Evolutionary conservation across 352 stramenopile species (phyloP).

Genomic region (Phytophthora kernoviae): DNA sequence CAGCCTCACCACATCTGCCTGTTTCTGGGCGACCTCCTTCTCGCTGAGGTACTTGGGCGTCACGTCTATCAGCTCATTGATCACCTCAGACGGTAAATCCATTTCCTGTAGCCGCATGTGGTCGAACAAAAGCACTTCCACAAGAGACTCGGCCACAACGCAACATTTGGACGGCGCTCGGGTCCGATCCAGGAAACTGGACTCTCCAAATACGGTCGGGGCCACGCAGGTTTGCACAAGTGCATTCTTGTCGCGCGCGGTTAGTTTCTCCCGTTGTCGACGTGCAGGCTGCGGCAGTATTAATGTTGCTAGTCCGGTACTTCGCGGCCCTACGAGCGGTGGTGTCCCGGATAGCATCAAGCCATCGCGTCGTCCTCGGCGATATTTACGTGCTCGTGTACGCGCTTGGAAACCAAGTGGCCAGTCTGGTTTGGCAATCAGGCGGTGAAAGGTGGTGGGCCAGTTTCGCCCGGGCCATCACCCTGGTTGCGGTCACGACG

Average conservation of each 20-base stretch:
- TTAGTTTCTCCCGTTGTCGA: conserved; percentile 31
- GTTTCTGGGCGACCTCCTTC: conserved; percentile 50
- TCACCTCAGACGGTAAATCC: conserved; percentile 60
- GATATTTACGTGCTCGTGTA: conserved; percentile 54
- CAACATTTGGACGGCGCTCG: conserved; percentile 60
- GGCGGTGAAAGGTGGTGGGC: conserved; percentile 57
- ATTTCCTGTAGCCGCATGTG: conserved; percentile 81
- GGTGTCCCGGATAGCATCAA: conserved; percentile 32
- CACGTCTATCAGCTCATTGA: conserved; percentile 55
- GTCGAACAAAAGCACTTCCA: conserved; percentile 74
- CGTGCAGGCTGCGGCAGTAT: conserved; percentile 18
- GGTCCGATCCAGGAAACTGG: conserved; percentile 55
- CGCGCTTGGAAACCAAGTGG: conserved; percentile 61
- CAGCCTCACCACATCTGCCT: conserved; percentile 35
- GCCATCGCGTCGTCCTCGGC: conserved; percentile 51
- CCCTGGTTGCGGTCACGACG: background rate
- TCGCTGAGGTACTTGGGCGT: conserved; percentile 67
- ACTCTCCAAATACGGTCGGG: conserved; percentile 71
- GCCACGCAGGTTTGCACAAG: conserved; percentile 51
- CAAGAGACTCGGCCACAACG: conserved; percentile 67
- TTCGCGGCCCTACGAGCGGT: conserved; percentile 1
- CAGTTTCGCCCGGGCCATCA: conserved; percentile 23
- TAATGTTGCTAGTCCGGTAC: background rate
- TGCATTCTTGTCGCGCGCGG: conserved; percentile 42
- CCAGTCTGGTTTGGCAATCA: conserved; percentile 67